These are phyloP conservation scores for Kingdonia uniflora DNA, from an alignment of 164 flowering plant genomes.

Conservation along the genomic window DNA sequence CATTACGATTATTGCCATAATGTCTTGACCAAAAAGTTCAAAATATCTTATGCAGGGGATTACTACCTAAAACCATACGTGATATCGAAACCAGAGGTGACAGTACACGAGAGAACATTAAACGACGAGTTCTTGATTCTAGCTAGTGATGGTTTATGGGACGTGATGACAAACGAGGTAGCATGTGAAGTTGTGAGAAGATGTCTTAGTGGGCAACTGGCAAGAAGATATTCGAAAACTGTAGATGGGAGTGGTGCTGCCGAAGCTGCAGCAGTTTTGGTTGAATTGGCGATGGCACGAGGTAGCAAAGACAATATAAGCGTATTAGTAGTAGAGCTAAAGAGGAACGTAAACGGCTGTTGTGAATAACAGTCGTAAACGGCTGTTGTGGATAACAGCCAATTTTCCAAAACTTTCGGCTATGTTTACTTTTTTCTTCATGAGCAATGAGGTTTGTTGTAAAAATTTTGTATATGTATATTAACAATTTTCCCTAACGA, in stretches of 20 bases:
- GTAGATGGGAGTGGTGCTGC: slow-evolving; percentile 11
- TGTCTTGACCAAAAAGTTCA: too few species aligned
- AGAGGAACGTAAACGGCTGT: not conserved
- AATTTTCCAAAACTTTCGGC: too few species aligned
- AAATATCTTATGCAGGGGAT: slow-evolving; percentile 39
- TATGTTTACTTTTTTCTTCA: too few species aligned
- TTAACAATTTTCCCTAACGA: too few species aligned
- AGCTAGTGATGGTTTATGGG: slow-evolving; percentile 54
- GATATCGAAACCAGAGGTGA: slow-evolving; percentile 42
- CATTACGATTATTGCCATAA: too few species aligned
- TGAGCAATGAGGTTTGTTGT: too few species aligned
- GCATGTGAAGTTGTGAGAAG: slow-evolving; percentile 33
- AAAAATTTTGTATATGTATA: too few species aligned
- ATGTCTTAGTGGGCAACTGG: slow-evolving; percentile 17
- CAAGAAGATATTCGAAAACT: slow-evolving; percentile 6
- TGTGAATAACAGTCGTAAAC: too few species aligned
- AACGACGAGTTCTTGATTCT: slow-evolving; percentile 32
- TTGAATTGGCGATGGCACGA: slow-evolving; percentile 30
- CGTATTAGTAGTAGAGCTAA: slow-evolving; percentile 24
- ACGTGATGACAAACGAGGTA: slow-evolving; percentile 31
- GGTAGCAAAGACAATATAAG: slow-evolving; percentile 39
- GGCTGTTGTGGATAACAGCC: too few species aligned
- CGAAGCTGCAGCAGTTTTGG: slow-evolving; percentile 30
- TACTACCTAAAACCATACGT: slow-evolving; percentile 34
- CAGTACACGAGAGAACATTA: slow-evolving; percentile 16